Conservation (phyloP, 257 asterid genomes). For the Rauvolfia tetraphylla region DNA sequence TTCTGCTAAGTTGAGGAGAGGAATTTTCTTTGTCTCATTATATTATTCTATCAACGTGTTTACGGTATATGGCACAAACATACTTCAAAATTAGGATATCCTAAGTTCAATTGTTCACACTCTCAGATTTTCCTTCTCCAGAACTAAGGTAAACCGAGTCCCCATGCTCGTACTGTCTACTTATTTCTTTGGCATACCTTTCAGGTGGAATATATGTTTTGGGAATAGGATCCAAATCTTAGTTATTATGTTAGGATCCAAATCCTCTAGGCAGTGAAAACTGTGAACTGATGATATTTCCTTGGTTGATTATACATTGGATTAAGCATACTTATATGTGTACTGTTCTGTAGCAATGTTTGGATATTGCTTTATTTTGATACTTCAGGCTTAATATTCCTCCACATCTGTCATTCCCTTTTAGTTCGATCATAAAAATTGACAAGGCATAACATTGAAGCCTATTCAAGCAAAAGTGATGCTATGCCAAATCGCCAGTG, state of each 20-base stretch:
- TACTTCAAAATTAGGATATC: background rate
- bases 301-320: no score
- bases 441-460: background rate
- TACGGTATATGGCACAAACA: background rate
- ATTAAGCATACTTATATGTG: no score
- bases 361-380: no score
- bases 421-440: background rate
- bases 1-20: constrained; percentile 12
- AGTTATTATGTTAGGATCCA: background rate
- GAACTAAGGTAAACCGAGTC: background rate
- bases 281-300: background rate
- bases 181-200: background rate
- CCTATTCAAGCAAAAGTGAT: background rate
- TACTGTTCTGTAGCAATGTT: no score
- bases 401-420: background rate
- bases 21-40: constrained; percentile 2
- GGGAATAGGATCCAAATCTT: background rate
- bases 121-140: background rate
- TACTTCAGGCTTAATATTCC: no score
- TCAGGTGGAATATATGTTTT: background rate
- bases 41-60: background rate
- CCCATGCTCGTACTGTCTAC: no score
- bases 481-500: no score
- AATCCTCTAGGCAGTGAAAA: background rate
- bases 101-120: no score